Conservation (phyloP, 441 rosid genomes). For the Arabidopsis lyrata region DNA sequence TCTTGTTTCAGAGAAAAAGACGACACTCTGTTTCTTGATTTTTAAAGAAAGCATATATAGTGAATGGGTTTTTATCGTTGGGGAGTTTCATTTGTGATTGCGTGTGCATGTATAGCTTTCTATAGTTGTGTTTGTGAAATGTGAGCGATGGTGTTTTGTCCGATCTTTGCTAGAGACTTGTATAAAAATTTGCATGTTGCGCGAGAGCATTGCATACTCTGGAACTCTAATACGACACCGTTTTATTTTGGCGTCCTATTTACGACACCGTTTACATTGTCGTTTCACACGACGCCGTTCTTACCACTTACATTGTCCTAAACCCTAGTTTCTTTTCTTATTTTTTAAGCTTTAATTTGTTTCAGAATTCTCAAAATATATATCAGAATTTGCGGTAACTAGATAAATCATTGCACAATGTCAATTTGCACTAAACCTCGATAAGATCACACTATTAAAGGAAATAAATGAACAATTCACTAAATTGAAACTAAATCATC, state of each 20-base stretch:
- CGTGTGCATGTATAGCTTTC: slow-evolving; percentile 26
- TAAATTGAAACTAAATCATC: neutral
- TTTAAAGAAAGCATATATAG: neutral
- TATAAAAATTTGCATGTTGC: neutral
- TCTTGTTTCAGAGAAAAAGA: slow-evolving; percentile 77
- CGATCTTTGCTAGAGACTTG: neutral
- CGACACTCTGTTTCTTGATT: slow-evolving; percentile 80
- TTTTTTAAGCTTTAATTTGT: neutral
- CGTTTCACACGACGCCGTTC: too few species aligned
- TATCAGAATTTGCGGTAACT: neutral
- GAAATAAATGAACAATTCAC: neutral
- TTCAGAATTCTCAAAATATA: neutral
- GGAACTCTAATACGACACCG: neutral
- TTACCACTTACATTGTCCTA: too few species aligned
- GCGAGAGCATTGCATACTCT: neutral
- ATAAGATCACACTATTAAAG: neutral
- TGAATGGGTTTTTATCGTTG: slow-evolving; percentile 5
- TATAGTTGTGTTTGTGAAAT: slow-evolving; percentile 30
- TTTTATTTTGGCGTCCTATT: too few species aligned
- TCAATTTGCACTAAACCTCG: neutral
- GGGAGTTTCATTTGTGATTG: slow-evolving; percentile 25
- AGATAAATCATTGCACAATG: neutral
- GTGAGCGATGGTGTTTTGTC: slow-evolving; percentile 18
- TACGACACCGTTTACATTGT: too few species aligned
- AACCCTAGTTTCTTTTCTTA: too few species aligned